Conservation (phyloP, 140 eudicot genomes). For the Senecio squalidus region DNA sequence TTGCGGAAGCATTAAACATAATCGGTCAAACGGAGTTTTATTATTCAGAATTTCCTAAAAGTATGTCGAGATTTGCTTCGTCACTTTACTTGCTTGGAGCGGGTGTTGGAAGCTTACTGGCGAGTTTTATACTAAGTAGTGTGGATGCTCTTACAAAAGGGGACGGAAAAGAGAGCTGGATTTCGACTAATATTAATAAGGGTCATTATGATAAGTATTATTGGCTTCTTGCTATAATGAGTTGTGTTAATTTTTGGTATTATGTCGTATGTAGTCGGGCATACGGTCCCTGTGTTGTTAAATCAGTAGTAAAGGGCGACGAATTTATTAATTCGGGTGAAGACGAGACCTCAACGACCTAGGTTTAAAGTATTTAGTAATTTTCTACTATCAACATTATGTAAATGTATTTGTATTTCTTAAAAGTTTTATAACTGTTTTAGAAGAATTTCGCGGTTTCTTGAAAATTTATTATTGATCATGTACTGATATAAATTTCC, state of each 20-base stretch:
- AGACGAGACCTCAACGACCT: conserved; percentile 5
- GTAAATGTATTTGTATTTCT: conserved; percentile 5
- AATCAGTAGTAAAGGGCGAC: conserved; percentile 2
- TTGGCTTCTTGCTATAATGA: conserved; percentile 57
- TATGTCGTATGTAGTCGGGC: conserved; percentile 26
- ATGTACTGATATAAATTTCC: too few species aligned
- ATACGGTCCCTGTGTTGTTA: conserved; percentile 22
- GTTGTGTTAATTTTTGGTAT: conserved; percentile 35
- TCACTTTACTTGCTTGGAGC: conserved; percentile 43
- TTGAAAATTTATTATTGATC: too few species aligned
- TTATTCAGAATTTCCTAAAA: conserved; percentile 58
- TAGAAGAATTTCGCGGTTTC: too few species aligned
- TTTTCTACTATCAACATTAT: not conserved
- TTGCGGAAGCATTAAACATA: conserved; percentile 53
- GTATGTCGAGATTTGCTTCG: conserved; percentile 78
- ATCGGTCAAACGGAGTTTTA: conserved; percentile 68
- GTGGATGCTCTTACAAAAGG: conserved; percentile 37
- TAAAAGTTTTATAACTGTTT: not conserved
- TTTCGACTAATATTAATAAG: conserved; percentile 46
- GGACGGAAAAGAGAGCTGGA: conserved; percentile 64
- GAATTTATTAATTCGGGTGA: not conserved
- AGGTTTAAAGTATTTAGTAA: conserved; percentile 8
- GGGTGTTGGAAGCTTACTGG: conserved; percentile 43
- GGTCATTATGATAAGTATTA: conserved; percentile 64
- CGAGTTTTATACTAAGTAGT: conserved; percentile 39